Evolutionary conservation across 1,139 yeast genomes (phyloP).

Genomic region (Suhomyces atakaporum): DNA sequence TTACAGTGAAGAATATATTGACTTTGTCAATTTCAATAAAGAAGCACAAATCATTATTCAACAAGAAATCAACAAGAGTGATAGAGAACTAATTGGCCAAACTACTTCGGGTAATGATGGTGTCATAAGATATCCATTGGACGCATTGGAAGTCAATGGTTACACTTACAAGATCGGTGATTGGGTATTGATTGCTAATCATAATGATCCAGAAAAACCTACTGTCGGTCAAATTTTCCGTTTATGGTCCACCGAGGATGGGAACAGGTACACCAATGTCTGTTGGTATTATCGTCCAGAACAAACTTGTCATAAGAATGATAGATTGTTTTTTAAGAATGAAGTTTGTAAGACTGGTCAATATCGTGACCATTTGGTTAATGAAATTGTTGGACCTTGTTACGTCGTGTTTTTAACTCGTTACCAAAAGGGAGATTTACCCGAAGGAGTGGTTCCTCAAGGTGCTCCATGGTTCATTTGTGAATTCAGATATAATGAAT

Average conservation of each 20-base stretch:
- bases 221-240: slow-evolving; percentile 92
- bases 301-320: slow-evolving; percentile 92
- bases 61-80: slow-evolving; percentile 78
- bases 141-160: slow-evolving; percentile 70
- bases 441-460: slow-evolving; percentile 57
- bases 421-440: slow-evolving; percentile 93
- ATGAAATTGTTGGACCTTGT: slow-evolving; percentile 89
- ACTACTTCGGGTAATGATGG: slow-evolving; percentile 60
- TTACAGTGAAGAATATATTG: slow-evolving; percentile 56
- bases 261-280: slow-evolving; percentile 84
- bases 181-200: slow-evolving; percentile 87
- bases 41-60: slow-evolving; percentile 62
- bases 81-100: slow-evolving; percentile 70
- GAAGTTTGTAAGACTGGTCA: slow-evolving; percentile 97
- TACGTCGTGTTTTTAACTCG: slow-evolving; percentile 93
- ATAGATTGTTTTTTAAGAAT: slow-evolving; percentile 83
- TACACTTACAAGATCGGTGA: slow-evolving; percentile 84
- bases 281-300: slow-evolving; percentile 99
- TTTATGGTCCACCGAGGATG: slow-evolving; percentile 85
- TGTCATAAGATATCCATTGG: slow-evolving; percentile 71
- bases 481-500: slow-evolving; percentile 91
- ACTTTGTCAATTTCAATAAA: slow-evolving; percentile 61
- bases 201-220: slow-evolving; percentile 85
- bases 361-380: slow-evolving; percentile 88
- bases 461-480: slow-evolving; percentile 90